These are phyloP conservation scores for Chloranthus sessilifolius DNA, from an alignment of 164 flowering plant species.

Conservation along the genomic window DNA sequence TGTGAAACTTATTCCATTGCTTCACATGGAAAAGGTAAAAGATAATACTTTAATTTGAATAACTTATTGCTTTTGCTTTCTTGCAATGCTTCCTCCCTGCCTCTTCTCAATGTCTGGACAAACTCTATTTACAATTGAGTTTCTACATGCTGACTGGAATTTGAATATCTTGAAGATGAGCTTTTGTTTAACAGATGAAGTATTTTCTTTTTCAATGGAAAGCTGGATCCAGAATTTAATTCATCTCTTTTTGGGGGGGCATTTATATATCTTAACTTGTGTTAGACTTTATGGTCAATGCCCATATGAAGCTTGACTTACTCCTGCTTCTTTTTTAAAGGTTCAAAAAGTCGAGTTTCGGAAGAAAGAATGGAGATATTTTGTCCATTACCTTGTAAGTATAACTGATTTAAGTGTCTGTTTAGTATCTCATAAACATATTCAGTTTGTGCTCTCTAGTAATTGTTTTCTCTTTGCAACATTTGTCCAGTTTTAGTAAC, in stretches of 20 bases:
- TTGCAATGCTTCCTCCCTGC: too few relatives aligned
- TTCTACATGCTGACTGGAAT: background rate
- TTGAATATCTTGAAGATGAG: background rate
- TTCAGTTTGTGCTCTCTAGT: background rate
- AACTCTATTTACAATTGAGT: background rate
- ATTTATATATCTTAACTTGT: background rate
- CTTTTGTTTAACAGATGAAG: background rate
- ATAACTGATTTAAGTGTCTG: background rate
- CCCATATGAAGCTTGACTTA: too few relatives aligned
- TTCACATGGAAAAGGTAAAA: too few relatives aligned
- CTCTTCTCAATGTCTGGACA: too few relatives aligned
- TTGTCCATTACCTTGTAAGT: constrained; percentile 93
- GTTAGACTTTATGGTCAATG: background rate
- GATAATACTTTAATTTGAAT: too few relatives aligned
- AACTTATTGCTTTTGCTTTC: too few relatives aligned
- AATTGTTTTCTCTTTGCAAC: background rate
- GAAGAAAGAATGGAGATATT: constrained; percentile 75
- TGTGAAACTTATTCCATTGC: too few relatives aligned
- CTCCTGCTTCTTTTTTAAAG: constrained; percentile 25
- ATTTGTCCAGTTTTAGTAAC: background rate
- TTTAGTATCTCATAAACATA: background rate
- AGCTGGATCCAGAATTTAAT: background rate
- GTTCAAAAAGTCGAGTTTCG: constrained; percentile 74
- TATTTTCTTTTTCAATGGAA: background rate
- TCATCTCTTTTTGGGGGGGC: background rate